Conservation (phyloP, 2,329 filamentous ascomycete species). For the Didymella lethalis region DNA sequence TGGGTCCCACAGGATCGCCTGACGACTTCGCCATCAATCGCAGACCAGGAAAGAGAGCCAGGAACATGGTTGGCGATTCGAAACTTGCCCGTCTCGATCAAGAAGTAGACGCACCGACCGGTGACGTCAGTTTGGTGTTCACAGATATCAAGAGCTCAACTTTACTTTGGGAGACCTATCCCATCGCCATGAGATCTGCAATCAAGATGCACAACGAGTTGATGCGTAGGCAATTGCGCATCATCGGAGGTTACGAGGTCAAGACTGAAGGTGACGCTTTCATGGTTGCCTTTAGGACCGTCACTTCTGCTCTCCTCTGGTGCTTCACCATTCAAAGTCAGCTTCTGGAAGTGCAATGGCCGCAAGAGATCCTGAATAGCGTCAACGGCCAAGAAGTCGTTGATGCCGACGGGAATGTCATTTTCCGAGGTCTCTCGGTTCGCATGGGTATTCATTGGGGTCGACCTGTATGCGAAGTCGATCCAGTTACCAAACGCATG, state of each 20-base stretch:
- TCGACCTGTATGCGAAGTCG: slow-evolving; percentile 90
- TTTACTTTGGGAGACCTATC: slow-evolving; percentile 92
- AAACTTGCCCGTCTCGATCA: slow-evolving; percentile 85
- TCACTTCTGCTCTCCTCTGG: slow-evolving; percentile 93
- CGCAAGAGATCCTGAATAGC: slow-evolving; percentile 87
- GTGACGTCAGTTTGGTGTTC: slow-evolving; percentile 92
- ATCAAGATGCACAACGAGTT: slow-evolving; percentile 98
- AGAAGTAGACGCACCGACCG: slow-evolving; percentile 89
- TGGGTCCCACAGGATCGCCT: slow-evolving; percentile 77
- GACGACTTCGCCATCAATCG: slow-evolving; percentile 74
- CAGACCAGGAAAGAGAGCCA: slow-evolving; percentile 63
- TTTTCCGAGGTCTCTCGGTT: slow-evolving; percentile 93
- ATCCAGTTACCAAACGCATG: slow-evolving; percentile 97
- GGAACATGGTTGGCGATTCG: slow-evolving; percentile 75
- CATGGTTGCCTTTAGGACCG: slow-evolving; percentile 98
- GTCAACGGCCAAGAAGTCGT: slow-evolving; percentile 81
- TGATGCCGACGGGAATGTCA: slow-evolving; percentile 85
- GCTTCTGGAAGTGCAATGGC: slow-evolving; percentile 90
- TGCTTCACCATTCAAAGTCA: slow-evolving; percentile 92
- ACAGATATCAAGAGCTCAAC: slow-evolving; percentile 99
- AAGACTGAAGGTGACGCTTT: slow-evolving; percentile 99
- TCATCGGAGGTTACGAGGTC: slow-evolving; percentile 96
- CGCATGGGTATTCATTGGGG: slow-evolving; percentile 98
- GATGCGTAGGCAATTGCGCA: slow-evolving; percentile 89
- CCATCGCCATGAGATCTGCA: slow-evolving; percentile 92